Percentiles rank a stretch among this genome's conserved stretches.
phyloP scores from a whole-genome alignment of 2,329 filamentous ascomycete species.

The Penicillium frequentans region DNA sequence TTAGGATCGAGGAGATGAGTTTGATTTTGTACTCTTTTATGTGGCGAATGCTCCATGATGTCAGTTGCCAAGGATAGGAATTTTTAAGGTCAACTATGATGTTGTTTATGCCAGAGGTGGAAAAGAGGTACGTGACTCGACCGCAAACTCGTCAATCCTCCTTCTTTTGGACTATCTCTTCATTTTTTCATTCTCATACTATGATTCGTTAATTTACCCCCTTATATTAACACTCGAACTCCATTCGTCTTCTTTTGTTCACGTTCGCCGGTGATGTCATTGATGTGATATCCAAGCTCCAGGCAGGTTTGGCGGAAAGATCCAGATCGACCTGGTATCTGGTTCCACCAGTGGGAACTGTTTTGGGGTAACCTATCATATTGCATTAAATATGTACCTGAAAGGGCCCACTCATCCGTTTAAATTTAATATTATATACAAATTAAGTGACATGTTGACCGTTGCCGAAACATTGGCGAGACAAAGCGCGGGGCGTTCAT shows the following conservation, averaged over 20 bases:
- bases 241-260: neutral
- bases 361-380: neutral
- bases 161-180: neutral
- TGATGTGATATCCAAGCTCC: neutral
- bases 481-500: neutral
- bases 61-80: neutral
- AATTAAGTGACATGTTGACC: neutral
- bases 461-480: neutral
- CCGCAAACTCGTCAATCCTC: neutral
- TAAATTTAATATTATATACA: neutral
- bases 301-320: neutral
- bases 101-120: neutral
- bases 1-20: neutral
- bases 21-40: neutral
- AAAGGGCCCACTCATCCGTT: neutral
- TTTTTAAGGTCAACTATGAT: neutral
- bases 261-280: neutral
- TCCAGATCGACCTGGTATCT: neutral
- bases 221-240: too few relatives aligned
- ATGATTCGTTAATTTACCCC: neutral
- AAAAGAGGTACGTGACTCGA: neutral
- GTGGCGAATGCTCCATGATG: neutral
- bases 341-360: conserved; percentile 1
- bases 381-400: neutral
- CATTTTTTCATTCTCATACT: neutral